A percentile compares a stretch with the other conserved stretches of the same genome.
These are phyloP conservation scores for Cordyceps cateniannulata DNA, from an alignment of 2,329 filamentous ascomycete genomes.

Conservation along the genomic window DNA sequence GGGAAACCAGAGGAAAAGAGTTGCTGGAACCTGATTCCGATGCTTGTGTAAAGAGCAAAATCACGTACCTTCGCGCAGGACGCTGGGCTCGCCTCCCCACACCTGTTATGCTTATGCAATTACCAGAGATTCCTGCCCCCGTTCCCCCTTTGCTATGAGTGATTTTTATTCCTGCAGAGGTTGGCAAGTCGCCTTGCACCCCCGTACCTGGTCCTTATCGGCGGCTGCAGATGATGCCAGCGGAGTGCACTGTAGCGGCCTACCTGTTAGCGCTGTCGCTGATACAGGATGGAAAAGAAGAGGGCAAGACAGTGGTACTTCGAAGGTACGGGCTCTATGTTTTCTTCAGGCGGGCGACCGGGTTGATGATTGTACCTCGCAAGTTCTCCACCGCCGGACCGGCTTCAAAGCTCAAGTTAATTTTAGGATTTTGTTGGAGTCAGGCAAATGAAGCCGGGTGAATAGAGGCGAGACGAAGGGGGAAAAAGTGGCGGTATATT, in stretches of 20 bases:
- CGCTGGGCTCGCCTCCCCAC: slow-evolving; percentile 5
- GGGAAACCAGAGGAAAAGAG: background rate
- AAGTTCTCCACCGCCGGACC: background rate
- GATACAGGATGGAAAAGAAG: background rate
- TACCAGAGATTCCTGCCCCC: background rate
- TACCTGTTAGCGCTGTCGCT: slow-evolving; percentile 1
- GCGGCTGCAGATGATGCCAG: slow-evolving; percentile 1
- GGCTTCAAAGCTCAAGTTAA: background rate
- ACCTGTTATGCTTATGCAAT: slow-evolving; percentile 2
- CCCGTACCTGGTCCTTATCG: slow-evolving; percentile 1
- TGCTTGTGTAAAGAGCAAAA: slow-evolving; percentile 10
- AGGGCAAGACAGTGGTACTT: background rate
- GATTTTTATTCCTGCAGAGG: background rate
- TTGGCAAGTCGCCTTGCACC: background rate
- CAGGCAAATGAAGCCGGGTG: background rate
- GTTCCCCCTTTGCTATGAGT: background rate
- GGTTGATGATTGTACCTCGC: background rate
- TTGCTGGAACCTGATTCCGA: background rate
- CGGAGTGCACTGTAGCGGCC: slow-evolving; percentile 6
- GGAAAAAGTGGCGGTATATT: slow-evolving; percentile 2
- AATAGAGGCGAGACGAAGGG: background rate
- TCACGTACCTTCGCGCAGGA: background rate
- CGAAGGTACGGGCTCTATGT: background rate
- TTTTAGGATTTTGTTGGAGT: background rate
- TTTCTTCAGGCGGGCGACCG: background rate